Percentiles rank a stretch among this genome's conserved stretches.
These are phyloP conservation scores for Cytospora schulzeri DNA, from an alignment of 2,329 filamentous ascomycete genomes.

Conservation along the genomic window DNA sequence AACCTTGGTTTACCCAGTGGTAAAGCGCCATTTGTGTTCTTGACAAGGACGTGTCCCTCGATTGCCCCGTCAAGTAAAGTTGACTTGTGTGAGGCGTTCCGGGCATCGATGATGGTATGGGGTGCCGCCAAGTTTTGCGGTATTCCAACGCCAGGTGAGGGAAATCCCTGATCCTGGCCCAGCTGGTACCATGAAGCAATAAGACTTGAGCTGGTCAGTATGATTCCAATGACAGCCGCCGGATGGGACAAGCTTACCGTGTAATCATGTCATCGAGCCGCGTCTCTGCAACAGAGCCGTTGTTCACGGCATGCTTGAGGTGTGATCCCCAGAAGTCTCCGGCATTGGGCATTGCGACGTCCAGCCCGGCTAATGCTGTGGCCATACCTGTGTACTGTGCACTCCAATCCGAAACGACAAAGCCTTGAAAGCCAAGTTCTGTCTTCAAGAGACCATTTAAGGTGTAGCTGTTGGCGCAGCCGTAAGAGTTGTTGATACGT, in stretches of 20 bases:
- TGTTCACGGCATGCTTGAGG: slow-evolving; percentile 59
- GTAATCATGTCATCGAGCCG: slow-evolving; percentile 60
- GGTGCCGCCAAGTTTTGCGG: slow-evolving; percentile 49
- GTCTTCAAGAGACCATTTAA: slow-evolving; percentile 69
- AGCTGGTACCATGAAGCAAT: slow-evolving; percentile 60
- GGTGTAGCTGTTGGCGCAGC: slow-evolving; percentile 68
- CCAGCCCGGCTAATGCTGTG: slow-evolving; percentile 65
- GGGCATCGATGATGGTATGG: slow-evolving; percentile 57
- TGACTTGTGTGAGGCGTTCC: slow-evolving; percentile 47
- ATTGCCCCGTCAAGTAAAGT: slow-evolving; percentile 57
- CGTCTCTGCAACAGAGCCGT: slow-evolving; percentile 58
- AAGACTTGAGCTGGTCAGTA: slow-evolving; percentile 36
- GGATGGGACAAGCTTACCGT: slow-evolving; percentile 15
- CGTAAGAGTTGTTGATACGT: slow-evolving; percentile 48
- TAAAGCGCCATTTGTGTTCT: slow-evolving; percentile 58
- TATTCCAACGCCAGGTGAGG: slow-evolving; percentile 54
- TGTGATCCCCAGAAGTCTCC: slow-evolving; percentile 52
- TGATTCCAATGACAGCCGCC: too few relatives aligned
- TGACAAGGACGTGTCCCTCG: slow-evolving; percentile 66
- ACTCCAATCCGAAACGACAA: slow-evolving; percentile 68
- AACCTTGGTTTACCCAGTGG: slow-evolving; percentile 54
- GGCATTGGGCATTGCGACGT: slow-evolving; percentile 68
- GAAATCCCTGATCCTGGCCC: slow-evolving; percentile 52
- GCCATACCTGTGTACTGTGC: slow-evolving; percentile 67
- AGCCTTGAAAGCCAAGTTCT: slow-evolving; percentile 64